A percentile compares a stretch with the other conserved stretches of the same genome.
phyloP scores from a whole-genome alignment of 1,284 basidiomycete genomes.

The Quambalaria eucalypti region DNA sequence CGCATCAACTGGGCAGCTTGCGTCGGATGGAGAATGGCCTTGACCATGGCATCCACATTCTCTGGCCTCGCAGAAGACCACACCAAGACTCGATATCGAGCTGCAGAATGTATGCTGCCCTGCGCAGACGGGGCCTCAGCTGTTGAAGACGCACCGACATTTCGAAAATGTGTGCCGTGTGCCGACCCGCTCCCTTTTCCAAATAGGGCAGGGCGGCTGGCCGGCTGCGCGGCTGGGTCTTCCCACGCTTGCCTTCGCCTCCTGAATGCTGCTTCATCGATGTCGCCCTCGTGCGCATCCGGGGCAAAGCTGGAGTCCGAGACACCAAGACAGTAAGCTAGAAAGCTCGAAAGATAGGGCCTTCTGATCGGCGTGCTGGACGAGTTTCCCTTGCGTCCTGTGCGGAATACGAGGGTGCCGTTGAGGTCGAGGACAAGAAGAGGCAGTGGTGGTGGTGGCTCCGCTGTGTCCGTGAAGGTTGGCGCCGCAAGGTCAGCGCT shows the following conservation, averaged over 20 bases:
- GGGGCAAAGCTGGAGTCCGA: background rate
- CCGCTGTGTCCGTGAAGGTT: background rate
- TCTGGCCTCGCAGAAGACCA: slow-evolving; percentile 77
- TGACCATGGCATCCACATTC: slow-evolving; percentile 57
- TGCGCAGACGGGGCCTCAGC: background rate
- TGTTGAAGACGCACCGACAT: background rate
- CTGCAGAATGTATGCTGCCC: background rate
- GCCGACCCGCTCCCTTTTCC: background rate
- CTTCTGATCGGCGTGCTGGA: slow-evolving; percentile 30
- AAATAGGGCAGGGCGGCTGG: no score
- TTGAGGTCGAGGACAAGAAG: slow-evolving; percentile 73
- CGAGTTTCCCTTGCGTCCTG: slow-evolving; percentile 23
- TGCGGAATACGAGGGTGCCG: slow-evolving; percentile 66
- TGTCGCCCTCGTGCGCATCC: background rate
- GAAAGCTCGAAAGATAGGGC: slow-evolving; percentile 63
- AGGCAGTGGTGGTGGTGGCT: slow-evolving; percentile 5
- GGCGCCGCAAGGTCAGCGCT: no score
- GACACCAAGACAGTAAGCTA: slow-evolving; percentile 51
- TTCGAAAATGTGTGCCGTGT: background rate
- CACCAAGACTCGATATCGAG: slow-evolving; percentile 62
- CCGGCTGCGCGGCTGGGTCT: no score
- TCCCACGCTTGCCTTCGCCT: no score
- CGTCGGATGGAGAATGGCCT: slow-evolving; percentile 24
- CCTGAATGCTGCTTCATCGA: background rate
- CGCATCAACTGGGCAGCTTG: slow-evolving; percentile 53